These are phyloP conservation scores for Grosmannia clavigera DNA, from an alignment of 2,329 filamentous ascomycete species.

Conservation along the genomic window DNA sequence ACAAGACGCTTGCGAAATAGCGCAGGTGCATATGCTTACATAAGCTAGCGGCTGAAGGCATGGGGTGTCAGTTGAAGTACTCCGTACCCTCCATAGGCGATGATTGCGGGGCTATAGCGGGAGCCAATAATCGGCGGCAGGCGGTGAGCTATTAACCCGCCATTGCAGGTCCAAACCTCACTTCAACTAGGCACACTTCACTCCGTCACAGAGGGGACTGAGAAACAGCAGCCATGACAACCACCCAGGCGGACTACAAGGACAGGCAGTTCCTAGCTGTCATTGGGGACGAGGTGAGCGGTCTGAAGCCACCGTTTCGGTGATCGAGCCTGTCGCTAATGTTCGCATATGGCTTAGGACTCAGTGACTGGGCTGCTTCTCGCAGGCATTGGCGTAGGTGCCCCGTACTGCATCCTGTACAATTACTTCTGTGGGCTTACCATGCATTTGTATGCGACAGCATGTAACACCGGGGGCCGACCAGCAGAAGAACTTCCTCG, in stretches of 20 bases:
- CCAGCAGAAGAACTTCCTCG: slow-evolving; percentile 92
- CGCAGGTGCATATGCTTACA: background rate
- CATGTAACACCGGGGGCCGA: slow-evolving; percentile 85
- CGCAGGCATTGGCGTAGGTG: slow-evolving; percentile 77
- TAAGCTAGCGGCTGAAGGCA: background rate
- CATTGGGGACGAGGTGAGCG: slow-evolving; percentile 81
- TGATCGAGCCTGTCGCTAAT: background rate
- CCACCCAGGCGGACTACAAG: slow-evolving; percentile 47
- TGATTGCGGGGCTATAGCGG: background rate
- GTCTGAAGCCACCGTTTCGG: background rate
- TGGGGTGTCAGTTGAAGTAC: background rate
- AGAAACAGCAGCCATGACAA: background rate
- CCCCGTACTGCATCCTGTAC: background rate
- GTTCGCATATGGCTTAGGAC: slow-evolving; percentile 43
- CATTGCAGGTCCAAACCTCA: background rate
- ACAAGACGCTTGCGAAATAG: background rate
- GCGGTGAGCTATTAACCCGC: slow-evolving; percentile 3
- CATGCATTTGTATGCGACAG: slow-evolving; percentile 29
- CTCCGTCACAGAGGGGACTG: background rate
- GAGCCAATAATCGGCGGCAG: background rate
- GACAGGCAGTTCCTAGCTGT: slow-evolving; percentile 94
- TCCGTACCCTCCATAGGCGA: background rate
- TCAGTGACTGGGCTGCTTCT: slow-evolving; percentile 92
- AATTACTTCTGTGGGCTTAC: background rate
- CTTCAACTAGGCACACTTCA: background rate